These are phyloP conservation scores for Moricandia arvensis DNA, from an alignment of 345 rosid genomes.

Conservation along the genomic window DNA sequence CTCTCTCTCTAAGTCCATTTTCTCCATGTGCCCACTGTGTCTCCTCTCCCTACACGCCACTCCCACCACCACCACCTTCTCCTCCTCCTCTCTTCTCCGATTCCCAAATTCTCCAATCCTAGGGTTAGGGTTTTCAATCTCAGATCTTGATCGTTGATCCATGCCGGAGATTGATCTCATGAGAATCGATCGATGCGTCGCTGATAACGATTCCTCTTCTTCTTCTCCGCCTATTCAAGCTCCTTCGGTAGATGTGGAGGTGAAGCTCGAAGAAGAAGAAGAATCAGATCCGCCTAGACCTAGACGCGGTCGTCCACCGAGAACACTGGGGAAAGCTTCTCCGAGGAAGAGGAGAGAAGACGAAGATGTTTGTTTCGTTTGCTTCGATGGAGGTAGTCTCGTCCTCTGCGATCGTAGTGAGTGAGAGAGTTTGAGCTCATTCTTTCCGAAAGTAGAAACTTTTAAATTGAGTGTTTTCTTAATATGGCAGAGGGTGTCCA, in stretches of 20 bases:
- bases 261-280: constrained; percentile 18
- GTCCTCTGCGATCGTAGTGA: constrained; percentile 97
- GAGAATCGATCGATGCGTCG: no score
- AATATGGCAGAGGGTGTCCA: constrained; percentile 77
- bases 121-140: constrained; percentile 33
- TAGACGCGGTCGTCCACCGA: constrained; percentile 80
- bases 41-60: no score
- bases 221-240: constrained; percentile 26
- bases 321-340: constrained; percentile 29
- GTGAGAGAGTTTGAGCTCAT: no score
- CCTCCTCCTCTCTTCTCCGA: constrained; percentile 11
- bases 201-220: constrained; percentile 18
- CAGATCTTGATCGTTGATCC: no score
- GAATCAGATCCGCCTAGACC: neutral
- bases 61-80: constrained; percentile 15
- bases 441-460: neutral
- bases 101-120: constrained; percentile 15
- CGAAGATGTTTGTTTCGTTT: no score
- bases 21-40: constrained; percentile 38
- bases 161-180: constrained; percentile 43
- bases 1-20: constrained; percentile 30
- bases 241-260: neutral
- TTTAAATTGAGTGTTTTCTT: neutral
- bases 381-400: constrained; percentile 96
- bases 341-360: constrained; percentile 54